phyloP scores from a whole-genome alignment of 2,329 filamentous ascomycete genomes.

The Talaromyces verruculosus region DNA sequence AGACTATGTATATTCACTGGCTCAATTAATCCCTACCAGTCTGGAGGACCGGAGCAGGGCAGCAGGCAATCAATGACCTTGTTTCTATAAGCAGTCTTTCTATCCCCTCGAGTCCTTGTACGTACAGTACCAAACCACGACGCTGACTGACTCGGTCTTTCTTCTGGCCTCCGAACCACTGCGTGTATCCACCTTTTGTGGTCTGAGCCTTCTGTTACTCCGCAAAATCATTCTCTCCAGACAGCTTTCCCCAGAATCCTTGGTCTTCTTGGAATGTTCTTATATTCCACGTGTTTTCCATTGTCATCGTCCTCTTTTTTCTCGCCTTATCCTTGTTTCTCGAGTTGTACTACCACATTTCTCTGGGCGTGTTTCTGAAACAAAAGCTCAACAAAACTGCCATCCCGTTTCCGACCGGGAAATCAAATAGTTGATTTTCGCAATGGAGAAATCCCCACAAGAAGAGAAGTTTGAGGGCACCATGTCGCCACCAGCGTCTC shows the following conservation, averaged over 20 bases:
- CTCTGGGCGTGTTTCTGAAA: background rate
- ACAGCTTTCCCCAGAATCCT: constrained; percentile 7
- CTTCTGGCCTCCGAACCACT: constrained; percentile 8
- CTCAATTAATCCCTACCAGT: background rate
- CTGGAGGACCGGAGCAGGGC: background rate
- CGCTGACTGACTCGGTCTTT: background rate
- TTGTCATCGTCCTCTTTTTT: background rate
- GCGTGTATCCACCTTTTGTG: background rate
- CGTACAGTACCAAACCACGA: no score
- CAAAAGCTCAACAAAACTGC: background rate
- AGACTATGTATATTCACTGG: background rate
- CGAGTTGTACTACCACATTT: background rate
- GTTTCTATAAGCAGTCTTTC: no score
- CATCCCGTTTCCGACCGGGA: background rate
- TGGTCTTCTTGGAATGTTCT: background rate
- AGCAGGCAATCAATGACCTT: background rate
- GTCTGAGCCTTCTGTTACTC: background rate
- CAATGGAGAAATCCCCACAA: constrained; percentile 12
- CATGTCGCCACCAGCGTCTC: constrained; percentile 24
- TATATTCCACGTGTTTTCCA: background rate
- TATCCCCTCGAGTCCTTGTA: background rate
- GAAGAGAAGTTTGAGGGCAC: constrained; percentile 28
- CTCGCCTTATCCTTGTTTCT: background rate
- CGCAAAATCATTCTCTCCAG: background rate
- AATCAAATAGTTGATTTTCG: background rate